Evolutionary conservation across 768 basidiomycete genomes (phyloP).

Genomic region (Tylopilus vinaceipallidus): DNA sequence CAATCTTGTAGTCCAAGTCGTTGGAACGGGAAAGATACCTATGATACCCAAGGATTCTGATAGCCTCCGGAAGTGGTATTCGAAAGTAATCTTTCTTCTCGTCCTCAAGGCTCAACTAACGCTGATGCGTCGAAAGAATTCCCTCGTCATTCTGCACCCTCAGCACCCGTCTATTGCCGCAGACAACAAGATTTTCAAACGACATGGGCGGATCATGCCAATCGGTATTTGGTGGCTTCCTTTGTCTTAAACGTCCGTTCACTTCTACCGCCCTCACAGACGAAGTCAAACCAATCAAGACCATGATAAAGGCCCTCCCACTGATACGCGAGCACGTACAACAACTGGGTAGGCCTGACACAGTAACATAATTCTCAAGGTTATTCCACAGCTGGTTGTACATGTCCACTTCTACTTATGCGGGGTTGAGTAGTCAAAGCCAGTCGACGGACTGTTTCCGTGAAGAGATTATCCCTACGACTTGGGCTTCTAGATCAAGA

Average conservation of each 20-base stretch:
- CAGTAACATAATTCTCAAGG: no score
- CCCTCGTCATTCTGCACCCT: conserved; percentile 65
- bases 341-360: no score
- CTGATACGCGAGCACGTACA: no score
- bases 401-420: conserved; percentile 5
- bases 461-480: conserved; percentile 54
- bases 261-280: conserved; percentile 37
- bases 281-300: conserved; percentile 69
- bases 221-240: conserved; percentile 50
- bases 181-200: conserved; percentile 45
- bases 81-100: conserved; percentile 42
- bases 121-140: conserved; percentile 50
- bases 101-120: background rate
- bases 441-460: conserved; percentile 50
- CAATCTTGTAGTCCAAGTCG: conserved; percentile 74
- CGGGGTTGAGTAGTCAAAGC: conserved; percentile 33
- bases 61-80: conserved; percentile 70
- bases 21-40: conserved; percentile 61
- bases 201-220: conserved; percentile 62
- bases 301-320: conserved; percentile 67
- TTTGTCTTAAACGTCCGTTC: background rate
- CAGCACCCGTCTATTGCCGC: conserved; percentile 50
- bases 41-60: conserved; percentile 52
- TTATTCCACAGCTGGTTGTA: conserved; percentile 40
- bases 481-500: conserved; percentile 45